A percentile compares a stretch with the other conserved stretches of the same genome.
Conservation (phyloP, 345 rosid species). For the Gossypium longicalyx region DNA sequence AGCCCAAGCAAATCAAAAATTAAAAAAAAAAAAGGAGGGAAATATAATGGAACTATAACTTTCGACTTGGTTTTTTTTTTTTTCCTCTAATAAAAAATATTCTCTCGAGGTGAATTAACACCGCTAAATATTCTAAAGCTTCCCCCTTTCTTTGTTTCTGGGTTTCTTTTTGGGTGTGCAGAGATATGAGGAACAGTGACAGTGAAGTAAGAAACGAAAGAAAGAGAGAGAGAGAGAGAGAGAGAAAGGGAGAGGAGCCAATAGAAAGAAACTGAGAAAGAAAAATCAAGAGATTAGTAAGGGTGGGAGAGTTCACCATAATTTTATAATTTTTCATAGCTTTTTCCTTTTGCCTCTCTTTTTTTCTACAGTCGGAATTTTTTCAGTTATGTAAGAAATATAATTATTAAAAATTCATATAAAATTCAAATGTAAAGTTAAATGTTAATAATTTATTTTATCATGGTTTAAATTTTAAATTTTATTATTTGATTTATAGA, state of each 20-base stretch:
- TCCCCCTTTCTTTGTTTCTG: neutral
- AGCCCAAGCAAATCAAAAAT: neutral
- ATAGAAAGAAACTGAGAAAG: neutral
- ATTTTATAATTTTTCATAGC: too few species aligned
- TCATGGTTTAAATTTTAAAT: too few species aligned
- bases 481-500: too few species aligned
- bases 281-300: slow-evolving; percentile 12
- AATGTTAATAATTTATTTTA: too few species aligned
- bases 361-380: too few species aligned
- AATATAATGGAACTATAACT: neutral
- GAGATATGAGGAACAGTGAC: slow-evolving; percentile 14
- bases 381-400: too few species aligned
- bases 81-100: neutral
- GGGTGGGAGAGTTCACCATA: neutral
- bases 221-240: neutral
- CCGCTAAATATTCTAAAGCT: neutral
- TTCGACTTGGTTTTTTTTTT: neutral
- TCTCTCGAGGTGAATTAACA: neutral
- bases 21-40: neutral
- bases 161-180: neutral
- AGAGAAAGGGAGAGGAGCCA: too few species aligned
- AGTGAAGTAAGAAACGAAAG: neutral
- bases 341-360: too few species aligned
- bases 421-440: too few species aligned
- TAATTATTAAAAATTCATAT: too few species aligned